These are phyloP conservation scores for Sordaria brevicollis DNA, from an alignment of 495 filamentous ascomycete species.

Conservation along the genomic window DNA sequence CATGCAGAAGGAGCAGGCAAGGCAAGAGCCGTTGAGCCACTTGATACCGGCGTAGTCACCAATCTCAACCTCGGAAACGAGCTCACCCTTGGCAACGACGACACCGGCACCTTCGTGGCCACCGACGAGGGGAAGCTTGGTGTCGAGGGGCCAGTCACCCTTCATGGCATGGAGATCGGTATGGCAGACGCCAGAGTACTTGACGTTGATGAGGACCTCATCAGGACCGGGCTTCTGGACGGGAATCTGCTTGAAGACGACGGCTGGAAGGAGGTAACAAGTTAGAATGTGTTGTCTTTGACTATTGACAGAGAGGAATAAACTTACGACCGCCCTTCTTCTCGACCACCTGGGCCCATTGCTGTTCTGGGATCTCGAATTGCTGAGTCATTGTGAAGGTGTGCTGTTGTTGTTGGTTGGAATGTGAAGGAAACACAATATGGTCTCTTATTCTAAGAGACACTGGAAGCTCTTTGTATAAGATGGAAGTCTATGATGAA, in stretches of 20 bases:
- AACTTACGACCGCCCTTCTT: conserved; percentile 57
- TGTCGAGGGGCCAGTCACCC: conserved; percentile 75
- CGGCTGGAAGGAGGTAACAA: conserved; percentile 24
- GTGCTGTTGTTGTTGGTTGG: background rate
- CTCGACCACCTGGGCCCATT: conserved; percentile 84
- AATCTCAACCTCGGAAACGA: conserved; percentile 63
- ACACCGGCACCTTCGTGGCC: conserved; percentile 90
- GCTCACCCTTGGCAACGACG: conserved; percentile 66
- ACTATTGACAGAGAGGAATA: background rate
- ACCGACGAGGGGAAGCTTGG: conserved; percentile 77
- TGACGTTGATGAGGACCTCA: conserved; percentile 85
- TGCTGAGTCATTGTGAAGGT: conserved; percentile 17
- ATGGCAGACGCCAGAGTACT: conserved; percentile 90
- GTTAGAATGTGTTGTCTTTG: conserved; percentile 7
- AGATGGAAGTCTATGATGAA: background rate
- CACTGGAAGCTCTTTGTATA: background rate
- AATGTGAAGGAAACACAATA: background rate
- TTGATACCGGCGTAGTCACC: conserved; percentile 81
- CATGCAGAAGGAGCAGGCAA: conserved; percentile 71
- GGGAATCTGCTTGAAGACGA: conserved; percentile 72
- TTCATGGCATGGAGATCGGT: conserved; percentile 79
- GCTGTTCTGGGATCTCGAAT: conserved; percentile 54
- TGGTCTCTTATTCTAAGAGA: background rate
- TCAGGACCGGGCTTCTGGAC: conserved; percentile 71
- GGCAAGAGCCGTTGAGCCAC: conserved; percentile 82